A percentile compares a stretch with the other conserved stretches of the same genome.
phyloP scores from a whole-genome alignment of 2,329 filamentous ascomycete species.

The Clonostachys rosea region DNA sequence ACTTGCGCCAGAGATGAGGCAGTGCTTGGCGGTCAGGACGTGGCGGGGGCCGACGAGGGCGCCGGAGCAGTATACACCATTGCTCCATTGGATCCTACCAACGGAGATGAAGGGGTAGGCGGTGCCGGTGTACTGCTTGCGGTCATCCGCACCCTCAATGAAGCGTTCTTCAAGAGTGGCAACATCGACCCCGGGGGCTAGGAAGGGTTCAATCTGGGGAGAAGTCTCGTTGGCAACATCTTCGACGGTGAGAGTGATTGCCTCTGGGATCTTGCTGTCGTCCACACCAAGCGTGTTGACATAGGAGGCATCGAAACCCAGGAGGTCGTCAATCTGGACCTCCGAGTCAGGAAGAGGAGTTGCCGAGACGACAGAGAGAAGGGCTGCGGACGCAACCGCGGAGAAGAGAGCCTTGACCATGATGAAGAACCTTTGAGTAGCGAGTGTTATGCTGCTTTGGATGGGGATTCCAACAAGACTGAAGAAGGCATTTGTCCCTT shows the following conservation, averaged over 20 bases:
- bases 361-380: neutral
- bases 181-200: neutral
- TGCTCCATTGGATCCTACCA: conserved; percentile 11
- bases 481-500: neutral
- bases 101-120: conserved; percentile 11
- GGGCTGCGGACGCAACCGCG: neutral
- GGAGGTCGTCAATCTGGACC: neutral
- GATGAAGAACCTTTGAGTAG: neutral
- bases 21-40: conserved; percentile 17
- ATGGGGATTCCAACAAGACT: neutral
- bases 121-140: conserved; percentile 7
- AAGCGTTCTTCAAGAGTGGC: conserved; percentile 7
- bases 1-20: conserved; percentile 10
- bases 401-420: neutral
- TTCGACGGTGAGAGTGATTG: neutral
- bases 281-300: neutral
- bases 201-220: neutral
- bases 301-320: neutral
- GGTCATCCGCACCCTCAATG: conserved; percentile 12
- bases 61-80: conserved; percentile 14
- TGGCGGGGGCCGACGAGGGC: conserved; percentile 17
- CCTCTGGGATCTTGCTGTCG: neutral
- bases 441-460: neutral
- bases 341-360: neutral
- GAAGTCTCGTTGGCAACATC: neutral